These are phyloP conservation scores for Heritiera fomes DNA, from an alignment of 345 rosid species.

Conservation along the genomic window DNA sequence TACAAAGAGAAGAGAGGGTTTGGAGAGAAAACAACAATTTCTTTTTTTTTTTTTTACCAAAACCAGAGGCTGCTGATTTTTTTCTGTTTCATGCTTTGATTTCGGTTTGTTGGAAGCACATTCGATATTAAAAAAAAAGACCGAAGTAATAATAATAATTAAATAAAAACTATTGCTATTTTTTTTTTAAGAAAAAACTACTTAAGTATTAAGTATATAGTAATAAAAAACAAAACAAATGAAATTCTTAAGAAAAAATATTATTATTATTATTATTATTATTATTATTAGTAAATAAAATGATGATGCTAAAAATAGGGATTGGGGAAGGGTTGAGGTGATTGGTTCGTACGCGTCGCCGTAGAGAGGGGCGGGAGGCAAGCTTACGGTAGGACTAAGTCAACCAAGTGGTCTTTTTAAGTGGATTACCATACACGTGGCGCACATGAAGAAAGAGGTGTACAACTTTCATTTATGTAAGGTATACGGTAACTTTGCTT, in stretches of 20 bases:
- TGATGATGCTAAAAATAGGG: slow-evolving; percentile 26
- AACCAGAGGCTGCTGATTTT: slow-evolving; percentile 13
- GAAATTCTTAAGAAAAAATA: not conserved
- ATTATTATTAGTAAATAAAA: not conserved
- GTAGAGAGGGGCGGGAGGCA: slow-evolving; percentile 4
- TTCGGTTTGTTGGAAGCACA: slow-evolving; percentile 2
- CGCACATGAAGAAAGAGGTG: slow-evolving; percentile 26
- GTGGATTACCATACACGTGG: slow-evolving; percentile 31
- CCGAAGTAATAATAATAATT: too few relatives aligned
- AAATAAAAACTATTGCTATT: not conserved
- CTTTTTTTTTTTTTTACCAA: not conserved
- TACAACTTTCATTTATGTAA: too few relatives aligned
- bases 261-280: too few relatives aligned
- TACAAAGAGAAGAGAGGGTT: too few relatives aligned
- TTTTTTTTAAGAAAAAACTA: too few relatives aligned
- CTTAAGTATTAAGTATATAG: too few relatives aligned
- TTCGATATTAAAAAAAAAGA: not conserved
- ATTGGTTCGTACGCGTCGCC: slow-evolving; percentile 20
- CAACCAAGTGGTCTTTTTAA: slow-evolving; percentile 22
- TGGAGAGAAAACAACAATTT: too few relatives aligned
- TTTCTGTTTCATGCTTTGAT: slow-evolving; percentile 9
- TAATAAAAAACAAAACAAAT: not conserved
- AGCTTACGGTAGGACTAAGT: slow-evolving; percentile 30
- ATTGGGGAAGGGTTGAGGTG: too few relatives aligned
- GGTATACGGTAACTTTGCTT: not conserved